Percentiles rank a stretch among this genome's conserved stretches.
phyloP scores from a whole-genome alignment of 352 stramenopile genomes.

The Globisporangium cederbergense region DNA sequence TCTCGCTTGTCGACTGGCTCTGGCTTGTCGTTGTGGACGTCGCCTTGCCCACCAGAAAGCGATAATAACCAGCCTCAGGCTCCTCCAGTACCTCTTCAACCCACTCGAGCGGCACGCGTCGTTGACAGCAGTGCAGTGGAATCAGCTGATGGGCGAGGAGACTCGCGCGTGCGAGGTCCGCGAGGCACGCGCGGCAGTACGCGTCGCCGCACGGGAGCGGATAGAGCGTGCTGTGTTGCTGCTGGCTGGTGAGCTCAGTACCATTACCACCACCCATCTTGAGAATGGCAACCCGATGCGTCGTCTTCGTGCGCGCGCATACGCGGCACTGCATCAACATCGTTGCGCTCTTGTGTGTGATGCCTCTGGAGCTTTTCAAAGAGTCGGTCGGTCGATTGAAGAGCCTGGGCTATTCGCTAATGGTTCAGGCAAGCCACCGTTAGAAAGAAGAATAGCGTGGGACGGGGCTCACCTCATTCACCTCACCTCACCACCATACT shows the following conservation, averaged over 20 bases:
- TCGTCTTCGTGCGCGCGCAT: neutral
- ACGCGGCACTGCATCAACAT: constrained; percentile 2
- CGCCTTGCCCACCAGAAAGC: constrained; percentile 22
- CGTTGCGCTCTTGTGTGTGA: neutral
- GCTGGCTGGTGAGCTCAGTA: neutral
- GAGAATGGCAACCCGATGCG: neutral
- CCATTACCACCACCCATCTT: neutral
- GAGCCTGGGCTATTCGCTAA: neutral
- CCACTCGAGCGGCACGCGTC: constrained; percentile 25
- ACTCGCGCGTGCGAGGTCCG: constrained; percentile 13
- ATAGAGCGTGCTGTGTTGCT: constrained; percentile 20
- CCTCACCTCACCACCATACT: neutral
- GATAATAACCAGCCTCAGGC: constrained; percentile 43
- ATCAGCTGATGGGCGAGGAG: constrained; percentile 21
- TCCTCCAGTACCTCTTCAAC: constrained; percentile 27
- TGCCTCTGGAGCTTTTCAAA: neutral
- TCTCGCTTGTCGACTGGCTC: neutral
- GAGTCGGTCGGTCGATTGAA: neutral
- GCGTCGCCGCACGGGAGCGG: constrained; percentile 36
- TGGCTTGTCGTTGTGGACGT: neutral
- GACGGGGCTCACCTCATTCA: neutral
- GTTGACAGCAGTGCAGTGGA: constrained; percentile 38
- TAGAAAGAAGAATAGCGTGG: neutral
- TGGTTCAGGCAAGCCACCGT: neutral
- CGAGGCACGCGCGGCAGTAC: constrained; percentile 33